Percentiles rank a stretch among this genome's conserved stretches.
Evolutionary conservation across 2,329 filamentous ascomycete genomes (phyloP).

Genomic region (Phoma sp.): DNA sequence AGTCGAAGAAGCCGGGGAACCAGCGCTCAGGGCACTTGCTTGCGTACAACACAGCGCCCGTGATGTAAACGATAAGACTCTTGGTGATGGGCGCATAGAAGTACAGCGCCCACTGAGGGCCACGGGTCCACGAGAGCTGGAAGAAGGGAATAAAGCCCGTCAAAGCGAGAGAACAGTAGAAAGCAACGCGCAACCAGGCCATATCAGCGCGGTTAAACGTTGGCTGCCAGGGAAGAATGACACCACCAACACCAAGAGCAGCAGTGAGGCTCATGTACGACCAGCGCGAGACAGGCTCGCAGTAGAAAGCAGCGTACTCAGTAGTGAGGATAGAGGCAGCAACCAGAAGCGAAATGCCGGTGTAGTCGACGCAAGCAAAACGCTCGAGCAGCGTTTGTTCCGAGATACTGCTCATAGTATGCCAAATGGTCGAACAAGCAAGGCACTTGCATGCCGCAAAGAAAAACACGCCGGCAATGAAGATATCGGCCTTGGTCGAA

Average conservation of each 20-base stretch:
- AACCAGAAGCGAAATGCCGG: conserved; percentile 92
- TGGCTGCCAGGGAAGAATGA: conserved; percentile 94
- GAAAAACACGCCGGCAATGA: conserved; percentile 94
- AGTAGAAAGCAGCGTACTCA: conserved; percentile 99
- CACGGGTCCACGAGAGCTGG: conserved; percentile 81
- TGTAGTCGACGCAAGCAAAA: conserved; percentile 98
- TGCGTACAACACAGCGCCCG: conserved; percentile 86
- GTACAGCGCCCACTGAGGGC: conserved; percentile 79
- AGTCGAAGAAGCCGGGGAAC: conserved; percentile 93
- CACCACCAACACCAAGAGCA: conserved; percentile 81
- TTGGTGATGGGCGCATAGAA: conserved; percentile 91
- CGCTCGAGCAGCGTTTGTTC: conserved; percentile 88
- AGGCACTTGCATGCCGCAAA: conserved; percentile 94
- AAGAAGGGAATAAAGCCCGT: conserved; percentile 90
- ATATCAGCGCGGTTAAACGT: conserved; percentile 92
- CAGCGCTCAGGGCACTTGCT: conserved; percentile 92
- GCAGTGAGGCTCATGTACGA: conserved; percentile 85
- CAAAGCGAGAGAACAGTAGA: conserved; percentile 85
- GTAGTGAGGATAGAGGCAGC: conserved; percentile 97
- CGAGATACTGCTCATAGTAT: conserved; percentile 97
- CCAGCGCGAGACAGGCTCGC: conserved; percentile 87
- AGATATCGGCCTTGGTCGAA: conserved; percentile 85
- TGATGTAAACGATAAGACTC: conserved; percentile 83
- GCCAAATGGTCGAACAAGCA: conserved; percentile 95
- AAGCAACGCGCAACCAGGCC: conserved; percentile 89